phyloP scores from a whole-genome alignment of 163 green algal genomes.

The Coccomyxa subellipsoidea region DNA sequence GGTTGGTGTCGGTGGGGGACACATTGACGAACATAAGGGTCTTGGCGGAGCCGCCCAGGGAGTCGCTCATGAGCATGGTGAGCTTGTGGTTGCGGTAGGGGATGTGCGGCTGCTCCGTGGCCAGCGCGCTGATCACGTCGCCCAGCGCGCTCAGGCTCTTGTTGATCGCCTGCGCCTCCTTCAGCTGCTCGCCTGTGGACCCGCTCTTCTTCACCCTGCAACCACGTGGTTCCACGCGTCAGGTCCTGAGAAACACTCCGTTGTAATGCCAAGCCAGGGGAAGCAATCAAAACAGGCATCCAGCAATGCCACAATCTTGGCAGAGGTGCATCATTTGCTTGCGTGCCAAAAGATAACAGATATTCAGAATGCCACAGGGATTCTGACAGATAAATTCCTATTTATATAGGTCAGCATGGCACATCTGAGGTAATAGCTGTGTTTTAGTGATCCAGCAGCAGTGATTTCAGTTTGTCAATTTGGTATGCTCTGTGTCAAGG shows the following conservation, averaged over 20 bases:
- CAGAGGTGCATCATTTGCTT: too few species aligned
- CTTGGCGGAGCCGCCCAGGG: constrained; percentile 95
- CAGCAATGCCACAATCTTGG: too few species aligned
- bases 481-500: too few species aligned
- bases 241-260: background rate
- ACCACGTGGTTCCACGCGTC: background rate
- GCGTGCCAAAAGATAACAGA: too few species aligned
- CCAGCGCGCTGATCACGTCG: constrained; percentile 83
- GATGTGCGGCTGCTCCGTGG: constrained; percentile 75
- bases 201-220: constrained; percentile 92
- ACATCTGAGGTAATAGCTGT: too few species aligned
- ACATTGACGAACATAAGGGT: constrained; percentile 99
- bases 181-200: constrained; percentile 88
- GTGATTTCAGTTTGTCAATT: too few species aligned
- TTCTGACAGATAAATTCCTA: too few species aligned
- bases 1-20: constrained; percentile 77
- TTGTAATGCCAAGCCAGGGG: background rate
- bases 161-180: constrained; percentile 99
- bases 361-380: too few species aligned
- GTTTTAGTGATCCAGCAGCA: too few species aligned
- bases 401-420: too few species aligned
- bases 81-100: constrained; percentile 99
- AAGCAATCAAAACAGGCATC: too few species aligned
- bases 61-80: constrained; percentile 98
- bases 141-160: constrained; percentile 94